These are phyloP conservation scores for Metarhizium humberi DNA, from an alignment of 2,329 filamentous ascomycete species.

Conservation along the genomic window DNA sequence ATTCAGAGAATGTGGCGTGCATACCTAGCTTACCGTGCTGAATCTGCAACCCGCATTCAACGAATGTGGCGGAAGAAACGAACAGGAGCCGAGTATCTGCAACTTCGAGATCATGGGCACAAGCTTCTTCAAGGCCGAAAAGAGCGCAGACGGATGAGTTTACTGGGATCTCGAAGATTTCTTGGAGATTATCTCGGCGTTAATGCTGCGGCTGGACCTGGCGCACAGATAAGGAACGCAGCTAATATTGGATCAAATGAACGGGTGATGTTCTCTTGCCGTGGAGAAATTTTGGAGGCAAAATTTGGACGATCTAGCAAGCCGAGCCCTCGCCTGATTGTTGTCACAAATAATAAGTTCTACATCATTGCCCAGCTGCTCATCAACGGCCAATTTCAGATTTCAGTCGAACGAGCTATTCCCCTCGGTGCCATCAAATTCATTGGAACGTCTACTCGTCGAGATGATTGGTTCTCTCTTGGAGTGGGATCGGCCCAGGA, in stretches of 20 bases:
- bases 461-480: slow-evolving; percentile 95
- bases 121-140: slow-evolving; percentile 73
- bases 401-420: slow-evolving; percentile 72
- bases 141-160: slow-evolving; percentile 82
- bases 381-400: slow-evolving; percentile 72
- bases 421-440: slow-evolving; percentile 84
- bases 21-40: slow-evolving; percentile 83
- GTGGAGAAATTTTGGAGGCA: slow-evolving; percentile 79
- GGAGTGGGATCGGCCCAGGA: slow-evolving; percentile 86
- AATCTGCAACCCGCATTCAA: slow-evolving; percentile 90
- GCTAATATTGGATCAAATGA: slow-evolving; percentile 66
- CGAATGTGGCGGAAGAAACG: slow-evolving; percentile 92
- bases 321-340: slow-evolving; percentile 71
- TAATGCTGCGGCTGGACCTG: slow-evolving; percentile 69
- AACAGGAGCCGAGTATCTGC: slow-evolving; percentile 79
- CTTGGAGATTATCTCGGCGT: slow-evolving; percentile 91
- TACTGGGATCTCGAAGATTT: slow-evolving; percentile 86
- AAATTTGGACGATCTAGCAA: slow-evolving; percentile 97
- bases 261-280: slow-evolving; percentile 77
- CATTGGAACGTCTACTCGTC: slow-evolving; percentile 67
- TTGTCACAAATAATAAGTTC: slow-evolving; percentile 78
- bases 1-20: slow-evolving; percentile 97
- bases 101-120: slow-evolving; percentile 83
- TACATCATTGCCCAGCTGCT: slow-evolving; percentile 83
- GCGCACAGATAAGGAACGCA: slow-evolving; percentile 68